Conservation (phyloP, 441 rosid genomes). For the Pelargonium citronellum region DNA sequence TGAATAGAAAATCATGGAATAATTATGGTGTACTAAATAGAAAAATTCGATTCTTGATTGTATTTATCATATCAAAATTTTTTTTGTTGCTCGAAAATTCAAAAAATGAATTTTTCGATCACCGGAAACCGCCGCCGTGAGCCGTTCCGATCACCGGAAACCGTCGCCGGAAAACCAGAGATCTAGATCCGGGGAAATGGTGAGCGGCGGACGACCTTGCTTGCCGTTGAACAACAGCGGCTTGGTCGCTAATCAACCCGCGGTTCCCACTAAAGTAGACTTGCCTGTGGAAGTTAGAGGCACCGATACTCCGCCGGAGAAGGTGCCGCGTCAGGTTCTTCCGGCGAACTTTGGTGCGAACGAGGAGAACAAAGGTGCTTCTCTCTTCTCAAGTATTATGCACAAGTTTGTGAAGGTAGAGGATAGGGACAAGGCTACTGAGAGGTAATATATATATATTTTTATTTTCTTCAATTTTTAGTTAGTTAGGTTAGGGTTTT, state of each 20-base stretch:
- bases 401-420: constrained; percentile 79
- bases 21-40: no score
- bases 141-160: no score
- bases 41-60: no score
- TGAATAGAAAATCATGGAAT: no score
- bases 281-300: constrained; percentile 51
- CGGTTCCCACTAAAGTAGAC: constrained; percentile 21
- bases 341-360: constrained; percentile 32
- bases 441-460: constrained; percentile 34
- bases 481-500: constrained; percentile 12
- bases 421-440: constrained; percentile 29
- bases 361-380: constrained; percentile 37
- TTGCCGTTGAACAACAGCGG: constrained; percentile 22
- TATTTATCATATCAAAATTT: no score
- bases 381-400: constrained; percentile 77
- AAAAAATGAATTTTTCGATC: no score
- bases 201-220: constrained; percentile 18
- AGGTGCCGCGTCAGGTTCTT: constrained; percentile 65
- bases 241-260: constrained; percentile 21
- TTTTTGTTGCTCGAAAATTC: no score
- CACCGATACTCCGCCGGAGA: constrained; percentile 92
- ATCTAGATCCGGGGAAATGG: constrained; percentile 25
- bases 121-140: no score
- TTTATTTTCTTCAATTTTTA: constrained; percentile 7
- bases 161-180: constrained; percentile 41